phyloP scores from a whole-genome alignment of 768 basidiomycete species.

The Royoungia palumana region DNA sequence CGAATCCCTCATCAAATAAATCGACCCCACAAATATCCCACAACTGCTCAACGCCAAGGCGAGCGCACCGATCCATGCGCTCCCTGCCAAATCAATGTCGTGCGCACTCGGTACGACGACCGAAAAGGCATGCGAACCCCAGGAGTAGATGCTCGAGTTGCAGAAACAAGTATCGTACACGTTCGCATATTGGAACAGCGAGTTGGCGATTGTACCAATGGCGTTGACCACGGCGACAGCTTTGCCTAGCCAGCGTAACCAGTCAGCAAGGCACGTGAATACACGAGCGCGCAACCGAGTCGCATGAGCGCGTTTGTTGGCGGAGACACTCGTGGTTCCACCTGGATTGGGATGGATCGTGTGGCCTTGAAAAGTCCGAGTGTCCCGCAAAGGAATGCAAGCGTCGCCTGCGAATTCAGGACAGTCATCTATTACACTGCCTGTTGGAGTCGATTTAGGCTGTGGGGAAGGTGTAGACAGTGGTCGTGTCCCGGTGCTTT shows the following conservation, averaged over 20 bases:
- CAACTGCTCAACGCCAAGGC: constrained; percentile 26
- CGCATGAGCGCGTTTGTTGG: neutral
- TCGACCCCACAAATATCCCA: constrained; percentile 23
- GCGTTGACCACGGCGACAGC: constrained; percentile 29
- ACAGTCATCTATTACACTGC: too few species aligned
- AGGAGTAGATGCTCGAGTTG: constrained; percentile 20
- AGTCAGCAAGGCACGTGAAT: constrained; percentile 3
- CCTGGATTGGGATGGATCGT: neutral
- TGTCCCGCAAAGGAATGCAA: neutral
- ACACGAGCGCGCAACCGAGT: neutral
- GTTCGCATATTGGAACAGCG: constrained; percentile 29
- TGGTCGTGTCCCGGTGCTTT: neutral
- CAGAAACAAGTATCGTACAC: constrained; percentile 31
- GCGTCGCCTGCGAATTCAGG: too few species aligned
- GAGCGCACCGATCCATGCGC: constrained; percentile 39
- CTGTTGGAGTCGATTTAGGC: too few species aligned
- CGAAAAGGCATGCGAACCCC: constrained; percentile 26
- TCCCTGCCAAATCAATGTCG: constrained; percentile 27
- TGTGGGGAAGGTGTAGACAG: neutral
- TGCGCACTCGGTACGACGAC: constrained; percentile 17
- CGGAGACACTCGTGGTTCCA: neutral
- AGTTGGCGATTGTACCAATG: constrained; percentile 22
- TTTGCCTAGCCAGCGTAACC: constrained; percentile 28
- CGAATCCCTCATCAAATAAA: constrained; percentile 29
- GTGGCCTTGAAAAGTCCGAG: neutral